Evolutionary conservation across 495 filamentous ascomycete species (phyloP).

Genomic region (Filosporella fistucella): DNA sequence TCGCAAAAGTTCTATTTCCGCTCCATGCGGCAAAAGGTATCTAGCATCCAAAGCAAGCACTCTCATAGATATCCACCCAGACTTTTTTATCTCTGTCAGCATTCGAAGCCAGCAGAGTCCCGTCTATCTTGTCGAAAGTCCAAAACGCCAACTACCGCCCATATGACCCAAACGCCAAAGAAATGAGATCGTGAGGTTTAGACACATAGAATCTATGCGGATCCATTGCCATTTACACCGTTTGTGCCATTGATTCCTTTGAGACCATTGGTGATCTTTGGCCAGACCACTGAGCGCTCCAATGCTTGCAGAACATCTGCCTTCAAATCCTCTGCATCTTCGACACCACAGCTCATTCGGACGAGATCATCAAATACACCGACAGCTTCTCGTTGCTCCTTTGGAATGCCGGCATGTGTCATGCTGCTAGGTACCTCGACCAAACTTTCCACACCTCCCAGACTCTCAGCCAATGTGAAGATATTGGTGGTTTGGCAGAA

Average conservation of each 20-base stretch:
- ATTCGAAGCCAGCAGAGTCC: too few species aligned
- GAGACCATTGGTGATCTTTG: constrained; percentile 24
- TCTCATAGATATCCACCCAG: too few species aligned
- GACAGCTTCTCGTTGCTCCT: constrained; percentile 80
- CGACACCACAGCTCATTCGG: constrained; percentile 86
- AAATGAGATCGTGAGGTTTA: too few species aligned
- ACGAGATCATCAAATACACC: constrained; percentile 98
- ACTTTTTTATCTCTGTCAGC: too few species aligned
- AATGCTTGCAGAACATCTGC: constrained; percentile 82
- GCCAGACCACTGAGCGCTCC: constrained; percentile 59
- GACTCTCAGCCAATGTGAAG: constrained; percentile 88
- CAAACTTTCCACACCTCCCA: constrained; percentile 90
- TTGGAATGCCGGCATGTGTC: constrained; percentile 95
- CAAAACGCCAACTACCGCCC: too few species aligned
- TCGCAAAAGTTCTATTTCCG: too few species aligned
- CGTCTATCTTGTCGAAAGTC: too few species aligned
- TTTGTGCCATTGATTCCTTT: constrained; percentile 2
- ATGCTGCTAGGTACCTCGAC: constrained; percentile 89
- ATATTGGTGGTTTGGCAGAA: constrained; percentile 89
- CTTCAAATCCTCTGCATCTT: constrained; percentile 82
- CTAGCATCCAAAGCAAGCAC: too few species aligned
- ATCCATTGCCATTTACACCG: not conserved
- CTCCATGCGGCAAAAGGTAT: too few species aligned
- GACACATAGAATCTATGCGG: too few species aligned
- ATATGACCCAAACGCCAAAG: too few species aligned